Base-by-base conservation (phyloP, 2,329 filamentous ascomycete species). In the Teratosphaeria nubilosa region DNA sequence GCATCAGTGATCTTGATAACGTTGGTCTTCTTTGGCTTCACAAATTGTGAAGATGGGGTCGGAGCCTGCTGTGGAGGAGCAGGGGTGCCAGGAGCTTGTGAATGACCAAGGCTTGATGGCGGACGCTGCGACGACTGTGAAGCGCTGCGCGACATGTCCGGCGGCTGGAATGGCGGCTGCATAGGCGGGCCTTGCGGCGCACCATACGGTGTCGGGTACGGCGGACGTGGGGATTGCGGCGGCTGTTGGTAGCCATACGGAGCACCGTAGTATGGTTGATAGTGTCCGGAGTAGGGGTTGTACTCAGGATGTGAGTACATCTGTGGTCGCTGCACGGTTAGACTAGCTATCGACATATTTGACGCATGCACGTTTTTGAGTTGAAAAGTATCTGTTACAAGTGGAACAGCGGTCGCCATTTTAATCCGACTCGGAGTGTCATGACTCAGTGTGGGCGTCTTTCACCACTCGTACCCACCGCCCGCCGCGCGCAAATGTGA, bases 1-100 rank as follows among this genome's bases (percentile, higher is more conserved):
- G 86, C 82, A 68, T 90, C 89, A 79, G 90, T 95, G 78, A 96
- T 96, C 54, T 85, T 80, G 64, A 96, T 87, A 1, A 87, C 85
- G 53, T 85, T 85, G 73, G 83, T 90, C 79, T 82, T 70, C 16
- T 73, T 68, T 10, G 86, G 85, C 60, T 83, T 82, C 60, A 86
- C 80, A 61, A 86, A 85, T 64, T 83, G 81, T 32, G 62, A 61
- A 14, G 53, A 55, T 16, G 53, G 53, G 2, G 37, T 45, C 22
- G 60, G 62, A 14, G 56, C 34, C 24, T 64, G 53, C 51, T 64
- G 63, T 51, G 41, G 53, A 13, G 76, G 72, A 54, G 74, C 55
- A 54, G 56, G 55, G 24, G 54, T 58, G 51, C 75, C 53, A 25
- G 64, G 62, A n/a, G 67, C 64, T 27, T 67, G 76, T 70, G 84